These are phyloP conservation scores for Schizosaccharomyces lindneri DNA, from an alignment of 805 yeast species.

Conservation along the genomic window DNA sequence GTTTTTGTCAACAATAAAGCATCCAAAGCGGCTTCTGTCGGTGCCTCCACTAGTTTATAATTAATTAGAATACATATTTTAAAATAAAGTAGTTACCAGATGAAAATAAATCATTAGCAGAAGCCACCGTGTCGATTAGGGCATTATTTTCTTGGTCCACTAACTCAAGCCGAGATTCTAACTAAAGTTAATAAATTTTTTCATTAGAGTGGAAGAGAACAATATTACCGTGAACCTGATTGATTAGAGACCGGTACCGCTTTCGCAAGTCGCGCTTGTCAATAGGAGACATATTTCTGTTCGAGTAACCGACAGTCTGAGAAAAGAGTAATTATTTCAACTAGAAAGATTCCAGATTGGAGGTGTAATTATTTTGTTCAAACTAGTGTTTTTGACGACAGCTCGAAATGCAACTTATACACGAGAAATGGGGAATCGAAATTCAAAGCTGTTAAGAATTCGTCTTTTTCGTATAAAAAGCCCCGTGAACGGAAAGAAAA, in stretches of 20 bases:
- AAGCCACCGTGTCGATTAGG: background rate
- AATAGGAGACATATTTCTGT: background rate
- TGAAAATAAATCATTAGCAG: background rate
- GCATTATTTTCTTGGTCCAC: background rate
- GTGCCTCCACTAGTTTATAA: background rate
- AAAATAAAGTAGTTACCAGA: background rate
- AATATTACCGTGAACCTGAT: background rate
- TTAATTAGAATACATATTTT: background rate
- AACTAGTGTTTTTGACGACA: no score
- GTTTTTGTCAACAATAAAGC: background rate
- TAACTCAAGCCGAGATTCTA: background rate
- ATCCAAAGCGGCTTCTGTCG: background rate
- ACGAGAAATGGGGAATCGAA: no score
- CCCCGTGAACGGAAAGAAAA: no score
- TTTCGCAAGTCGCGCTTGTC: background rate
- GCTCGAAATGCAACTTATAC: no score
- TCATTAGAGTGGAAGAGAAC: background rate
- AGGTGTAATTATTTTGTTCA: no score
- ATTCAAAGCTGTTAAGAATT: no score
- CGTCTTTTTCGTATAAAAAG: no score
- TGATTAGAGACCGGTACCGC: background rate
- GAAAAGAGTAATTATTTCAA: no score
- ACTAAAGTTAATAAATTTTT: no score
- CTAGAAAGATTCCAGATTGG: no score
- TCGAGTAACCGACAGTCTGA: background rate